Conservation (phyloP, 176 grass and related monocot species). For the Zea luxurians region DNA sequence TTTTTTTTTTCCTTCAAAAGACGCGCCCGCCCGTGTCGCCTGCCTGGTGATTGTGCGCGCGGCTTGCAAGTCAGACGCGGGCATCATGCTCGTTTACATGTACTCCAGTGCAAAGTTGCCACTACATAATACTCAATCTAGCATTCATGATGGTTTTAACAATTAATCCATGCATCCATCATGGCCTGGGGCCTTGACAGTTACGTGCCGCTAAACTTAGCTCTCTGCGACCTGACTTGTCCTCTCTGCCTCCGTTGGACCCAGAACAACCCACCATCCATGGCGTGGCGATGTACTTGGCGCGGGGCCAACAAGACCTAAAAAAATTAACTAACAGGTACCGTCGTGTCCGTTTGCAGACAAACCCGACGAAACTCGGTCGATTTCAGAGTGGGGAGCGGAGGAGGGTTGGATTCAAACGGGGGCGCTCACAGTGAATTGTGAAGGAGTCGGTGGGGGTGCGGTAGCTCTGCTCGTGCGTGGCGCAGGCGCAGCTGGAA, state of each 20-base stretch:
- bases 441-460: slow-evolving; percentile 9
- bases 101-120: no score
- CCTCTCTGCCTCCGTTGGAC: slow-evolving; percentile 38
- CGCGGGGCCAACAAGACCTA: slow-evolving; percentile 20
- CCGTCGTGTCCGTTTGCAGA: neutral
- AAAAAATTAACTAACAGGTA: slow-evolving; percentile 16
- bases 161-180: slow-evolving; percentile 1
- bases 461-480: slow-evolving; percentile 34
- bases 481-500: slow-evolving; percentile 30
- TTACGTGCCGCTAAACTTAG: slow-evolving; percentile 39
- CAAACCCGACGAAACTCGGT: neutral
- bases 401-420: slow-evolving; percentile 10
- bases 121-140: neutral
- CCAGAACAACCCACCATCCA: neutral
- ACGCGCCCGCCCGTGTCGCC: neutral
- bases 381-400: neutral
- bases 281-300: slow-evolving; percentile 4
- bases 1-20: slow-evolving; percentile 30
- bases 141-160: neutral
- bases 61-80: no score
- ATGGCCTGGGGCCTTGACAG: slow-evolving; percentile 23
- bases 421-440: slow-evolving; percentile 19
- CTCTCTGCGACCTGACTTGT: slow-evolving; percentile 26
- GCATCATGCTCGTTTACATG: no score
- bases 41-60: no score